Base-by-base conservation (phyloP, 2,329 filamentous ascomycete genomes). In the Alternaria angustiovoidea region DNA sequence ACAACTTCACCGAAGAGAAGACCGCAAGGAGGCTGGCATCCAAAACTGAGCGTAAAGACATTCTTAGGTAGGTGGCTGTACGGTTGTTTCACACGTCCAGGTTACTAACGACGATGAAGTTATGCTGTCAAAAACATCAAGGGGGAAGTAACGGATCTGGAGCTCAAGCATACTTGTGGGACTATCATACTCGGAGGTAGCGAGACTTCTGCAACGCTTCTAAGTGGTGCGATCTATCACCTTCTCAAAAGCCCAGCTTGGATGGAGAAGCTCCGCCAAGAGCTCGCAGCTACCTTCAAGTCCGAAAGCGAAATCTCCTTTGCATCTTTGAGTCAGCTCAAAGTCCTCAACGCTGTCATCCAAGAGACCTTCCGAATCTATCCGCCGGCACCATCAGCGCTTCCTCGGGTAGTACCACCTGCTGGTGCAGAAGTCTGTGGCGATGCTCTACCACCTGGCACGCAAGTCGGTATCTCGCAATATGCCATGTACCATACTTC, bases 101-200 rank as follows among this genome's bases (percentile, higher is more conserved):
- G 9, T 32, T 12, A 32, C 30, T 9, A 32, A 32, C 11, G 30
- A 32, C 8, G 9, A 12, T 32, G 30, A 28, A 67, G 64, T 30
- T 64, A 69, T 36, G 63, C 69, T 18, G 38, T 65, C 4, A 62
- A 59, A 16, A 51, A 66, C 47, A 36, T 14, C 2, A 66, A 66
- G 39, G 62, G 63, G 42, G 58, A 61, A 11, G 66, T 77, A 63
- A 68, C 65, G 1, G 51, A 58, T 20, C 61, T 57, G 6, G 79
- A 81, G 57, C 73, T 80, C 51, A 68, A 77, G 24, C 63, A 70
- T 39, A 78, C 70, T 24, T 72, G 68, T 3, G 60, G 66, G 1
- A 56, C 77, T 4, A 70, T 81, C 42, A 78, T 81, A 65, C 55
- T 77, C 24, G 79, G 74, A 0, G 79, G 79, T 5, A 78, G 74